A percentile compares a stretch with the other conserved stretches of the same genome.
Conservation (phyloP, 495 filamentous ascomycete genomes). For the Hyaloscypha variabilis region DNA sequence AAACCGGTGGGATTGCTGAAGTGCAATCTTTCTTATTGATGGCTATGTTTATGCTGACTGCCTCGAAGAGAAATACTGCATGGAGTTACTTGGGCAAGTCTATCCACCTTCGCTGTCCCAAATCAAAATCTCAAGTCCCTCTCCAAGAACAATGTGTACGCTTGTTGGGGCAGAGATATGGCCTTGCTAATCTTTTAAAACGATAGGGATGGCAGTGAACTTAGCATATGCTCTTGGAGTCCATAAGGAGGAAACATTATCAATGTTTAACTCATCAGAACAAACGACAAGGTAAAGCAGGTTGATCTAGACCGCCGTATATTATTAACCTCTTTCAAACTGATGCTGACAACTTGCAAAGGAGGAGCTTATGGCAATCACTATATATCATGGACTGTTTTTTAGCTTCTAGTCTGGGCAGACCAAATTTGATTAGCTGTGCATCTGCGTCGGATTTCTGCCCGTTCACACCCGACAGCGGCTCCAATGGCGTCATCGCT, state of each 20-base stretch:
- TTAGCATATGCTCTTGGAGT: slow-evolving; percentile 13
- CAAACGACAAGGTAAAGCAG: slow-evolving; percentile 1
- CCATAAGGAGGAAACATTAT: slow-evolving; percentile 16
- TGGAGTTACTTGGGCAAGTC: slow-evolving; percentile 16
- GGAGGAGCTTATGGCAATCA: slow-evolving; percentile 11
- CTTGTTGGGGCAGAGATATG: not conserved
- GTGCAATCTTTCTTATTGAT: slow-evolving; percentile 13
- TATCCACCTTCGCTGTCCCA: no score
- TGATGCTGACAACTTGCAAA: not conserved
- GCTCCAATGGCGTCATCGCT: not conserved
- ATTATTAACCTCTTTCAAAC: not conserved
- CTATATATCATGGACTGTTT: slow-evolving; percentile 19
- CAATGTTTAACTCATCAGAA: slow-evolving; percentile 9
- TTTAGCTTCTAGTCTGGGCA: slow-evolving; percentile 8
- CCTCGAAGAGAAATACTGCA: slow-evolving; percentile 11
- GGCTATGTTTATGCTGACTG: slow-evolving; percentile 12
- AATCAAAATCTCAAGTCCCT: no score
- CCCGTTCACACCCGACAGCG: not conserved
- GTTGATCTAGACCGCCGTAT: not conserved
- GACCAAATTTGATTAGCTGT: slow-evolving; percentile 2
- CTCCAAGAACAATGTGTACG: no score
- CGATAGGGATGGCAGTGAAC: slow-evolving; percentile 15
- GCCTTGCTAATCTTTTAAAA: slow-evolving; percentile 4
- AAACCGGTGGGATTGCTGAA: slow-evolving; percentile 10
- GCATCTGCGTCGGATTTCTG: slow-evolving; percentile 7